These are phyloP conservation scores for Asterochloris sp. DNA, from an alignment of 139 green algal species.

Conservation along the genomic window DNA sequence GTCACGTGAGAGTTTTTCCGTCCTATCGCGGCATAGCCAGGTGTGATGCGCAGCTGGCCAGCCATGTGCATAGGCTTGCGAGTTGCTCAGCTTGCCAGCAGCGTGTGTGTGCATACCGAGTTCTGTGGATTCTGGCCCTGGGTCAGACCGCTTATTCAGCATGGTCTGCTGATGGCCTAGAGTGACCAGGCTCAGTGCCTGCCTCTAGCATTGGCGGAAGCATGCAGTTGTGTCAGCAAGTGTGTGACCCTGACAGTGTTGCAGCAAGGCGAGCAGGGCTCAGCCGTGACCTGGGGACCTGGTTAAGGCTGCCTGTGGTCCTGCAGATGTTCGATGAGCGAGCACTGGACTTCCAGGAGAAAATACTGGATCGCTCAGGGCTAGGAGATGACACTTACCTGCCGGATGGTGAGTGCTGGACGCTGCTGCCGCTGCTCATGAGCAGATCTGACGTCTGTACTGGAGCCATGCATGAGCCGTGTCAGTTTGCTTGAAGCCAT, in stretches of 20 bases:
- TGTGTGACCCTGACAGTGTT: too few species aligned
- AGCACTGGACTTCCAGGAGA: constrained; percentile 87
- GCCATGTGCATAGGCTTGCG: not conserved
- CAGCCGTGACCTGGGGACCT: too few species aligned
- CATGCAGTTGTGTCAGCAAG: too few species aligned
- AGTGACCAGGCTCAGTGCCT: too few species aligned
- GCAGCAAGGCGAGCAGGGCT: too few species aligned
- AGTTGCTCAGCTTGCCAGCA: not conserved
- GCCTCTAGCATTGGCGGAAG: too few species aligned
- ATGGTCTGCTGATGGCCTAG: too few species aligned
- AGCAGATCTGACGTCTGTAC: too few species aligned
- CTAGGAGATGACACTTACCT: constrained; percentile 93
- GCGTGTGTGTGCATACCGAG: not conserved
- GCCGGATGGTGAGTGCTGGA: constrained; percentile 52
- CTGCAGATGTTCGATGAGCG: constrained; percentile 61
- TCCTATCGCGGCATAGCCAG: constrained; percentile 14
- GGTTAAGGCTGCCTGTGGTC: not conserved
- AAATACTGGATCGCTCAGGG: constrained; percentile 80
- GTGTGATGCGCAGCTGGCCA: not conserved
- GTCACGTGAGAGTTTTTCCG: constrained; percentile 31
- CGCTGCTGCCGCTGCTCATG: too few species aligned
- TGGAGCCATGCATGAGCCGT: not conserved
- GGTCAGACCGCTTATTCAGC: not conserved
- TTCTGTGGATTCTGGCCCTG: not conserved
- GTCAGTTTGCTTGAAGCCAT: not conserved